Percentiles rank a stretch among this genome's conserved stretches.
These are phyloP conservation scores for Schoenoplectus triqueter DNA, from an alignment of 202 grass and related monocot species.

Conservation along the genomic window DNA sequence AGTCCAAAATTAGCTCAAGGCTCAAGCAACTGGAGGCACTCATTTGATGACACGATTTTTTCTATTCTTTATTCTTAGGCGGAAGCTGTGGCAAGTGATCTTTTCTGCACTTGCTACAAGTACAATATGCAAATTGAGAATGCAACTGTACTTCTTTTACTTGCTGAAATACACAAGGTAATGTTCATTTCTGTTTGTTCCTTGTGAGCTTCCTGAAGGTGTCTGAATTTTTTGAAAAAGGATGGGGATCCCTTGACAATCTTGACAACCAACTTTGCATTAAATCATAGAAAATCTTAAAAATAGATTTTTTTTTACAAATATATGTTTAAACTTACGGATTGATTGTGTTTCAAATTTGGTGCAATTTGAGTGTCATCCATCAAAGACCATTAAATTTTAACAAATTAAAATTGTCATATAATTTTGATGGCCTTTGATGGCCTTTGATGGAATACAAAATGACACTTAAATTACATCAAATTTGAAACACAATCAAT, in stretches of 20 bases:
- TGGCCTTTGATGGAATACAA: too few relatives aligned
- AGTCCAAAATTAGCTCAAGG: constrained; percentile 24
- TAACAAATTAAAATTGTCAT: too few relatives aligned
- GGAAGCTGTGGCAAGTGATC: constrained; percentile 70
- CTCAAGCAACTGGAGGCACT: not conserved
- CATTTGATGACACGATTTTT: not conserved
- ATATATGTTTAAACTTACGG: too few relatives aligned
- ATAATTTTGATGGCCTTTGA: too few relatives aligned
- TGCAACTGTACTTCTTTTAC: constrained; percentile 90
- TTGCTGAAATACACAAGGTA: constrained; percentile 96
- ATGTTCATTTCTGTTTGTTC: constrained; percentile 5
- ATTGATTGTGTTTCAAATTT: too few relatives aligned
- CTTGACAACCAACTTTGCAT: too few relatives aligned
- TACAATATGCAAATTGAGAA: constrained; percentile 95
- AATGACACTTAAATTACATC: too few relatives aligned
- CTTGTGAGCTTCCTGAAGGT: not conserved
- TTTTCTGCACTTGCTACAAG: constrained; percentile 90
- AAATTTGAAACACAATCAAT: too few relatives aligned
- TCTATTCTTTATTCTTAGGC: constrained; percentile 55
- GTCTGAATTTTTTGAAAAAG: constrained; percentile 12
- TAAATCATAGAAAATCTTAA: too few relatives aligned
- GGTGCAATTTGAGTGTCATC: too few relatives aligned
- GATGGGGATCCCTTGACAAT: not conserved
- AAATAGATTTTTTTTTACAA: too few relatives aligned
- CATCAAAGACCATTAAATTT: too few relatives aligned